These are phyloP conservation scores for Phanerochaete carnosa DNA, from an alignment of 768 basidiomycete species.

Conservation along the genomic window DNA sequence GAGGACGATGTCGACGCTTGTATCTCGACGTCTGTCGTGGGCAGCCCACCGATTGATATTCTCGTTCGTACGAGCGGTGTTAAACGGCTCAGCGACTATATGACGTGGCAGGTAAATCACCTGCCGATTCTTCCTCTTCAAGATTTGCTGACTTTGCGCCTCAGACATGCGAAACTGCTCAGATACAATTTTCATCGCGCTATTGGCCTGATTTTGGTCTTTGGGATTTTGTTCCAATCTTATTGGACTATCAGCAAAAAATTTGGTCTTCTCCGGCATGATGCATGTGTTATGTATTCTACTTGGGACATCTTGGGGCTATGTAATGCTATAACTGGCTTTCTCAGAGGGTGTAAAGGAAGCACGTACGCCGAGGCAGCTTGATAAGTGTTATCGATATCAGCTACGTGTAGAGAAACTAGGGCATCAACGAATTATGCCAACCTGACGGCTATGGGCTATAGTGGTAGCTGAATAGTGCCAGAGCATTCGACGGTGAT, in stretches of 20 bases:
- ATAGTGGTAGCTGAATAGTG: too few species aligned
- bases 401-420: too few species aligned
- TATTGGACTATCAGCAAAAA: constrained; percentile 86
- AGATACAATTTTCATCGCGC: constrained; percentile 78
- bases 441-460: too few species aligned
- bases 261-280: constrained; percentile 39
- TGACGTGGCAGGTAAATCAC: constrained; percentile 88
- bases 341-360: too few species aligned
- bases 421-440: too few species aligned
- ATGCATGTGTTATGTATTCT: neutral
- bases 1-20: constrained; percentile 65
- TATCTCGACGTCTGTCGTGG: constrained; percentile 60
- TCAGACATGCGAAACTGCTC: constrained; percentile 79
- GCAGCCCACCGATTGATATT: constrained; percentile 82
- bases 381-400: too few species aligned
- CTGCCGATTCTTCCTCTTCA: constrained; percentile 8
- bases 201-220: constrained; percentile 96
- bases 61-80: constrained; percentile 92
- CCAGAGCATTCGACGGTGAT: too few species aligned
- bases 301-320: neutral
- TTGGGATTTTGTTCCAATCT: constrained; percentile 79
- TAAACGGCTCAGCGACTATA: constrained; percentile 80
- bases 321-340: too few species aligned
- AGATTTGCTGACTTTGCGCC: neutral
- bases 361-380: neutral